Percentiles rank a stretch among this genome's conserved stretches.
Conservation (phyloP, 2,329 filamentous ascomycete genomes). For the Scedosporium boydii region DNA sequence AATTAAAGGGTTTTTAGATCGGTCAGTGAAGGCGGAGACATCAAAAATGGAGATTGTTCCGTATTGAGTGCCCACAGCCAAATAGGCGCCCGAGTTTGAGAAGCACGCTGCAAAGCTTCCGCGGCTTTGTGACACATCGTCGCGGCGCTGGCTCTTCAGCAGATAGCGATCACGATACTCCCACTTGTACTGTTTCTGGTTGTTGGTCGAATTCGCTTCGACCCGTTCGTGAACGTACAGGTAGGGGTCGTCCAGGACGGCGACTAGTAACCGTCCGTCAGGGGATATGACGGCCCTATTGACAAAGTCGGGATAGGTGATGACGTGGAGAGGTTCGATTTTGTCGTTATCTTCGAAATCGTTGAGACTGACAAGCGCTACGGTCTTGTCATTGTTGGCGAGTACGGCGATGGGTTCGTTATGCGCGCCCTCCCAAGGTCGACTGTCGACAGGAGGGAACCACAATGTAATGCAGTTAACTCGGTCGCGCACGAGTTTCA, state of each 20-base stretch:
- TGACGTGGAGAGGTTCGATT: conserved; percentile 53
- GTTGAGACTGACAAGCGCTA: conserved; percentile 71
- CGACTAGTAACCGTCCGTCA: conserved; percentile 68
- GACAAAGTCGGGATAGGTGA: conserved; percentile 74
- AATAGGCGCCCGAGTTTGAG: conserved; percentile 58
- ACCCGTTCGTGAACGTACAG: conserved; percentile 70
- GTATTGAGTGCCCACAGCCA: conserved; percentile 72
- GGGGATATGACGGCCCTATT: conserved; percentile 94
- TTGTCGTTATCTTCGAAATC: conserved; percentile 38
- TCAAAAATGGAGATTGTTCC: conserved; percentile 71
- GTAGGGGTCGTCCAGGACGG: conserved; percentile 79
- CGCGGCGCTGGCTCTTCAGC: conserved; percentile 46
- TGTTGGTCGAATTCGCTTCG: conserved; percentile 21
- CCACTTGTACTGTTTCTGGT: conserved; percentile 35
- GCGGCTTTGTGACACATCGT: conserved; percentile 44
- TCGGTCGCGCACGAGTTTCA: conserved; percentile 48
- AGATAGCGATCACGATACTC: conserved; percentile 39
- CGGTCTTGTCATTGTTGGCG: conserved; percentile 85
- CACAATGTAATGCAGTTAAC: conserved; percentile 59
- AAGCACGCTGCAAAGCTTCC: conserved; percentile 75
- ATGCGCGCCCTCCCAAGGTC: conserved; percentile 28
- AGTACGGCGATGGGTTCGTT: conserved; percentile 55
- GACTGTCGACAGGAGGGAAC: conserved; percentile 36
- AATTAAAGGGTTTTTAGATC: conserved; percentile 51
- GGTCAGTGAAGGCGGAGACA: conserved; percentile 34